Base-by-base conservation (phyloP, 164 flowering plant genomes). In the Vitis labrusca region DNA sequence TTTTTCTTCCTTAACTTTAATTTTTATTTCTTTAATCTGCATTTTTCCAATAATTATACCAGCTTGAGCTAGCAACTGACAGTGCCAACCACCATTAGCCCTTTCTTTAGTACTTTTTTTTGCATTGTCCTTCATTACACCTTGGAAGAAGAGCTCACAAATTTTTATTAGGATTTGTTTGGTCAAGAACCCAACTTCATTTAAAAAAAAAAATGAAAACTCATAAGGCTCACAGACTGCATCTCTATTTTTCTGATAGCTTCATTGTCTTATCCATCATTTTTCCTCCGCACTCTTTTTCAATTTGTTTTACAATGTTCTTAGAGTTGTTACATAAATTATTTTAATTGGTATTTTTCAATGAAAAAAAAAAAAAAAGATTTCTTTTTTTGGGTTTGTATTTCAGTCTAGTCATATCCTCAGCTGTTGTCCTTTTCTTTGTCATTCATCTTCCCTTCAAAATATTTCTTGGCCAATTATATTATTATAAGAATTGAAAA, bases 1-100 rank as follows among this genome's bases (percentile, higher is more conserved):
- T 37, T 6, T 29, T 61, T 66, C 61, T 48, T 65, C 63, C 14
- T 32, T 15, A 16, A 49, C 10, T 44, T 68, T 15, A 51, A 23
- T 54, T n/a, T 64, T 9, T 15, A 15, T 54, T 70, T 16, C n/a
- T 65, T 44, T 55, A 50, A 64, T 78, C 52, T 72, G 9, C 12
- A 57, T 55, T 67, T 63, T 30, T 54, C 5, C 37, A 48, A 53
- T 68, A 50, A 59, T 61, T 57, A 48, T 71, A 60, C 37, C 37
- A 57, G 74, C 61, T 75, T 76, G 81, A 76, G 84, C 79, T 79
- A 79, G 84, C 85, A 78, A 71, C 89, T 84, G 88, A 80, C 91
- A 81, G 6, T 84, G 79, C 79, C 79, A 79, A 79, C 78, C 69
- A 64, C 68, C 37, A 53, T 54, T 50, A 12, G 59, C 13, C 68